Conservation (phyloP, 2,329 filamentous ascomycete genomes). For the Pseudovirgaria hyperparasitica region DNA sequence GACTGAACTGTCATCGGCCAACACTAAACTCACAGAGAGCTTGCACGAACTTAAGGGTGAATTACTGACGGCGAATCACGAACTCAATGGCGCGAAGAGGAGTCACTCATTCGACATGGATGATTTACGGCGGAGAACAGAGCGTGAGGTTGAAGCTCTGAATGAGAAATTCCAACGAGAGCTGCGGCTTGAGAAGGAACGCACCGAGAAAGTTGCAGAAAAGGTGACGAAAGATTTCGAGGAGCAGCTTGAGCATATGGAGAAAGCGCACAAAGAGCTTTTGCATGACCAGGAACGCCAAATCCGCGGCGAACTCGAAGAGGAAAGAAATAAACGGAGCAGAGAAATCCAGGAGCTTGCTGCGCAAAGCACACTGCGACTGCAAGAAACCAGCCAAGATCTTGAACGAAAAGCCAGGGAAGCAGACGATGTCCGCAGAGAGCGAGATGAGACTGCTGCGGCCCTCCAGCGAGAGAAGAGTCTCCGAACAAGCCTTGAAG, state of each 20-base stretch:
- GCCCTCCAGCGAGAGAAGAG: conserved; percentile 45
- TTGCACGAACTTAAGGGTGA: conserved; percentile 48
- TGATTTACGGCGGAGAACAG: conserved; percentile 39
- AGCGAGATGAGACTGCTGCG: conserved; percentile 35
- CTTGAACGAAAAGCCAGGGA: conserved; percentile 44
- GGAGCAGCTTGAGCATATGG: conserved; percentile 44
- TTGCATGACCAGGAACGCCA: conserved; percentile 51
- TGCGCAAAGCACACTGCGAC: conserved; percentile 36
- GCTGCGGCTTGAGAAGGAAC: conserved; percentile 44
- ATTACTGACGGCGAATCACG: conserved; percentile 34
- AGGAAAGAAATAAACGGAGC: conserved; percentile 45
- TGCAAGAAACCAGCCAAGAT: conserved; percentile 34
- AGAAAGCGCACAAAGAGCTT: conserved; percentile 54
- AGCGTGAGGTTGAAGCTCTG: conserved; percentile 44
- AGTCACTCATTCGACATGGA: conserved; percentile 40
- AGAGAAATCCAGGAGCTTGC: conserved; percentile 56
- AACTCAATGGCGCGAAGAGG: conserved; percentile 39
- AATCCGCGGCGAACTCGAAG: conserved; percentile 53
- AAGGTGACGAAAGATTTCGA: conserved; percentile 29
- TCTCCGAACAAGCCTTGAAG: conserved; percentile 44
- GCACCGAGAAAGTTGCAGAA: conserved; percentile 35
- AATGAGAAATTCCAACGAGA: conserved; percentile 40
- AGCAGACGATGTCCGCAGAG: conserved; percentile 32
- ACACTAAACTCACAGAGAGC: conserved; percentile 51
- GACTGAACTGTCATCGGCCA: conserved; percentile 37